Evolutionary conservation across 1,284 basidiomycete genomes (phyloP).

Genomic region (Caloboletus inedulis): DNA sequence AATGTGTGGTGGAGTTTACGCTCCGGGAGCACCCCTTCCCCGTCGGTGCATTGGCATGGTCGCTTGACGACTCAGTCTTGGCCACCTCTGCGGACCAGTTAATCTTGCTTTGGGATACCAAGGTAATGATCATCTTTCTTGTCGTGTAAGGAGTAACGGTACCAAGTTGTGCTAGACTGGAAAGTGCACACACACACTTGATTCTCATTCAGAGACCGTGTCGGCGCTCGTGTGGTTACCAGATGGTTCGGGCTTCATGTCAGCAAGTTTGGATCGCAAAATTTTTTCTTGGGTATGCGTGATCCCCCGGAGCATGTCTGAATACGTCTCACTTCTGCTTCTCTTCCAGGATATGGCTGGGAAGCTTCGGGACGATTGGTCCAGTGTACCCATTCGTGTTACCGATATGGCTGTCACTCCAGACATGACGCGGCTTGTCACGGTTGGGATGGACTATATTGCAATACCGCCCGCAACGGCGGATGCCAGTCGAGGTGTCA

Average conservation of each 20-base stretch:
- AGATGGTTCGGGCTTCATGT: conserved; percentile 87
- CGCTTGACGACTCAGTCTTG: conserved; percentile 78
- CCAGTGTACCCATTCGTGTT: conserved; percentile 77
- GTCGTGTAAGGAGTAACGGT: background rate
- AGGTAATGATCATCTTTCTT: conserved; percentile 45
- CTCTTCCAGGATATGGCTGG: conserved; percentile 71
- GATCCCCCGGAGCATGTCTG: conserved; percentile 5
- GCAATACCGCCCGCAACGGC: conserved; percentile 30
- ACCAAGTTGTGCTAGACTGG: conserved; percentile 54
- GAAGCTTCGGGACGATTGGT: conserved; percentile 67
- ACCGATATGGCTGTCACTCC: conserved; percentile 87
- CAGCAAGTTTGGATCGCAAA: conserved; percentile 84
- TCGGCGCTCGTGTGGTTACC: conserved; percentile 87
- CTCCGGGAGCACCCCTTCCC: conserved; percentile 74
- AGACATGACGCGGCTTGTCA: conserved; percentile 80
- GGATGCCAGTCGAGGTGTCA: conserved; percentile 28
- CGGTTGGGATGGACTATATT: conserved; percentile 67
- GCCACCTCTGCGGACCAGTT: conserved; percentile 76
- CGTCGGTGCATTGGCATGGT: conserved; percentile 86
- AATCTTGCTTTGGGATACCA: conserved; percentile 86
- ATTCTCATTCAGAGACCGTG: conserved; percentile 80
- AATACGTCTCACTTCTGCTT: conserved; percentile 15
- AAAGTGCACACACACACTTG: conserved; percentile 58
- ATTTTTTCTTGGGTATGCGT: conserved; percentile 82
- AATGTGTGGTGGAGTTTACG: conserved; percentile 58